Percentiles rank a stretch among this genome's conserved stretches.
phyloP scores from a whole-genome alignment of 2,329 filamentous ascomycete species.

The Ilyonectria robusta region DNA sequence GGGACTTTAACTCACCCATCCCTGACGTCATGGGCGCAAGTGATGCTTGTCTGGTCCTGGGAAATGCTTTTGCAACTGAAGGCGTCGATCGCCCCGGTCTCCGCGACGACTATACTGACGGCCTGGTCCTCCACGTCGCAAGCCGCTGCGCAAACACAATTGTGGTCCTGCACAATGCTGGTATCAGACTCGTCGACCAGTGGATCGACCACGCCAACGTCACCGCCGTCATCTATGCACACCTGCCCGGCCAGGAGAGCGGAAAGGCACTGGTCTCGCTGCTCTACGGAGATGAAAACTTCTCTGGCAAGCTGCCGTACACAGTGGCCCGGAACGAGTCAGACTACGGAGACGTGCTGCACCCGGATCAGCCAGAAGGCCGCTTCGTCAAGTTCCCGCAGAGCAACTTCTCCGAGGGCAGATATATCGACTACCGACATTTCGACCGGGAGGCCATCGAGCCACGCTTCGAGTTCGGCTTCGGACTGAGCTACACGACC shows the following conservation, averaged over 20 bases:
- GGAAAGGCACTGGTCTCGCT: conserved; percentile 69
- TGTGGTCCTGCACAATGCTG: neutral
- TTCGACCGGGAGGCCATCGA: conserved; percentile 1
- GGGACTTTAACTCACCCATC: neutral
- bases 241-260: conserved; percentile 72
- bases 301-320: conserved; percentile 73
- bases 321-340: conserved; percentile 68
- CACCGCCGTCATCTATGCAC: conserved; percentile 75
- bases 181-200: neutral
- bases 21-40: conserved; percentile 1
- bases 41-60: conserved; percentile 13
- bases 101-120: conserved; percentile 17
- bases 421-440: conserved; percentile 10
- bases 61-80: conserved; percentile 14
- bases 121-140: neutral
- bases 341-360: conserved; percentile 58
- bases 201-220: conserved; percentile 61
- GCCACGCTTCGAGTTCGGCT: conserved; percentile 6
- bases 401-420: conserved; percentile 30
- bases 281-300: conserved; percentile 69
- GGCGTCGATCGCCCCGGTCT: conserved; percentile 1
- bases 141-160: neutral
- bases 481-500: conserved; percentile 45
- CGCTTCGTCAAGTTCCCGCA: conserved; percentile 40
- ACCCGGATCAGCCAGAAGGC: conserved; percentile 1